Evolutionary conservation across 1,139 yeast species (phyloP).

Genomic region (Saccharomyces pastorianus): DNA sequence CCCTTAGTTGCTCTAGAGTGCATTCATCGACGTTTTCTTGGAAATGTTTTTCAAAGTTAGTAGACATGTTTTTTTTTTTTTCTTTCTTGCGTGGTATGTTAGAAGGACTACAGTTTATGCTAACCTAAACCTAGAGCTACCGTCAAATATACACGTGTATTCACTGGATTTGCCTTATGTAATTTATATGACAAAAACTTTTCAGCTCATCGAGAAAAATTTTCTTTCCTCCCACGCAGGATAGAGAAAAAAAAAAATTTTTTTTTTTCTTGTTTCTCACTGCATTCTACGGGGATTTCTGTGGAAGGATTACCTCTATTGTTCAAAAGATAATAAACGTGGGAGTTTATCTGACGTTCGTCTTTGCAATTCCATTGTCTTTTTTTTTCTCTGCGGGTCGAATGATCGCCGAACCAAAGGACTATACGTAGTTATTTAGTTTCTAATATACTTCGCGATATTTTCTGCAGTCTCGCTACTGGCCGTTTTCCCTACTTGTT

Average conservation of each 20-base stretch:
- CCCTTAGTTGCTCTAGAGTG: slow-evolving; percentile 60
- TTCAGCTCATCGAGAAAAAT: background rate
- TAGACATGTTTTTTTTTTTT: slow-evolving; percentile 23
- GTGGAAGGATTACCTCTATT: background rate
- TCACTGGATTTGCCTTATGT: background rate
- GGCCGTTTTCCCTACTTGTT: slow-evolving; percentile 51
- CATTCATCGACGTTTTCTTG: slow-evolving; percentile 37
- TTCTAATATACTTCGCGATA: slow-evolving; percentile 56
- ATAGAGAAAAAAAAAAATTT: background rate
- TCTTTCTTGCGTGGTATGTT: background rate
- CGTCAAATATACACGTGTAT: background rate
- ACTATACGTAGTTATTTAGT: slow-evolving; percentile 9
- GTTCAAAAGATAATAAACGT: background rate
- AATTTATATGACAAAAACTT: background rate
- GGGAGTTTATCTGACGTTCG: background rate
- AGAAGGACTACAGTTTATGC: background rate
- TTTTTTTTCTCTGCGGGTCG: background rate
- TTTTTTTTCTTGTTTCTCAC: background rate
- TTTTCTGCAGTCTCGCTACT: slow-evolving; percentile 62
- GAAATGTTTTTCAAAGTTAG: slow-evolving; percentile 32
- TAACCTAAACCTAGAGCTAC: background rate
- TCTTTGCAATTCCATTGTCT: background rate
- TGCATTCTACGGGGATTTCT: background rate
- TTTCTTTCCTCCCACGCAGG: background rate
- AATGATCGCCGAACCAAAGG: background rate